Percentiles rank a stretch among this genome's conserved stretches.
Conservation (phyloP, 2,329 filamentous ascomycete genomes). For the Scedosporium aurantiacum region DNA sequence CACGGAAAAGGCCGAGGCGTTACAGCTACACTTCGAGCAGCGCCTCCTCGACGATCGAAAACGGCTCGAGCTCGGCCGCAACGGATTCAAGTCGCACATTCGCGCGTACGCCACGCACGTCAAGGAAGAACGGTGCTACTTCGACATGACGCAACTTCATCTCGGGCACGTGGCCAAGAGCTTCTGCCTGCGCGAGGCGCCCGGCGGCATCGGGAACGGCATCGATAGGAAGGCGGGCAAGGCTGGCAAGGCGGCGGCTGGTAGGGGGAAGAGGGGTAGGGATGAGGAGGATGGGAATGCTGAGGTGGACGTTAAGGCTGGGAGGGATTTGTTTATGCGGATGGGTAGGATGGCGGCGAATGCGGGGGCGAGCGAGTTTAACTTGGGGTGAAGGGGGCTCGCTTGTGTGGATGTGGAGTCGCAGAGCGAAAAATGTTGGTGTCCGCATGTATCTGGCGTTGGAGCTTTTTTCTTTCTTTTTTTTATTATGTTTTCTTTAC, state of each 20-base stretch:
- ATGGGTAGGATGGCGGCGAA: constrained; percentile 56
- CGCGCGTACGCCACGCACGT: constrained; percentile 92
- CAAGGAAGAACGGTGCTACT: constrained; percentile 71
- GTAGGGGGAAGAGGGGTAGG: constrained; percentile 16
- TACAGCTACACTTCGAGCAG: constrained; percentile 51
- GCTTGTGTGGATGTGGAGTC: too few species aligned
- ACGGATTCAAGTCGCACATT: constrained; percentile 85
- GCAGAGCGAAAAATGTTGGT: too few species aligned
- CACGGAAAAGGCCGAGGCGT: constrained; percentile 41
- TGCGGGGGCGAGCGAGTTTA: constrained; percentile 55
- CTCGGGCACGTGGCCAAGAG: constrained; percentile 89
- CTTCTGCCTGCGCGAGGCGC: constrained; percentile 80
- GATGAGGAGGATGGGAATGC: constrained; percentile 23
- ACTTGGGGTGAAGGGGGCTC: constrained; percentile 42
- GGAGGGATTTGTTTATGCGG: constrained; percentile 40
- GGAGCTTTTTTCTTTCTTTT: too few species aligned
- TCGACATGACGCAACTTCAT: constrained; percentile 86
- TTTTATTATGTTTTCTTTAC: too few species aligned
- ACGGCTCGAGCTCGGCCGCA: constrained; percentile 68
- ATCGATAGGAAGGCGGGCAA: constrained; percentile 33
- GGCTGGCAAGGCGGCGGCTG: constrained; percentile 19
- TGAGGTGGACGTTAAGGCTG: constrained; percentile 26
- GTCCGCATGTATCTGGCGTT: too few species aligned
- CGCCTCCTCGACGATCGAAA: constrained; percentile 49
- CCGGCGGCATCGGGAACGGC: constrained; percentile 63